Evolutionary conservation across 768 basidiomycete genomes (phyloP), one percentile per base, ranked within the genome.

Genomic region (Termitomyces sp.): DNA sequence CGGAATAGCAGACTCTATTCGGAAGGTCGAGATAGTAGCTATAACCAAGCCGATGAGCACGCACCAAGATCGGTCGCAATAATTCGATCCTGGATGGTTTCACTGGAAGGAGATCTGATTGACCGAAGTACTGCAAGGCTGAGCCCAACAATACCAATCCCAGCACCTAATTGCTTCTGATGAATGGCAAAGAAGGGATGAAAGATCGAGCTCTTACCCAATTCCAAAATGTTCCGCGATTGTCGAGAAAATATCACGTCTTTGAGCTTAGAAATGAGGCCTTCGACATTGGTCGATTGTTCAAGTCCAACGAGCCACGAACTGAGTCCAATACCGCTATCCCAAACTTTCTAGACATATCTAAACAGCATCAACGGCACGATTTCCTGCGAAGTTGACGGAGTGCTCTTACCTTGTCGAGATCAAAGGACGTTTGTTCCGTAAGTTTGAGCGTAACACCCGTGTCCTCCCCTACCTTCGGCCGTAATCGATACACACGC

Each of bases 351-450:
- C 95, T 96, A 74, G 34, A 65, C 53, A 69, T 67, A 40, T 63
- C 68, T 72, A 61, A 65, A 71, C 55, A 63, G 61, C 62, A 64
- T 71, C 57, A 66, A 63, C 46, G 61, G 55, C 44, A 30, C 40
- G 14, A 49, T 40, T 27, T 34, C 52, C 6, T 20, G 34, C 12
- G 6, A 26, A 34, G 22, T 22, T 9, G 16, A 30, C 34, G 20
- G 46, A 55, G 43, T 8, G n/a, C 44, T 58, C 79, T 67, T 61
- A 92, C 95, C 84, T 97, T 96, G 77, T 97, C 95, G 4, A 96
- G 77, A 67, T 95, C 95, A 68, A 93, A 96, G 2, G 90, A 90
- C 0, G 90, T 94, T 66, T 91, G 88, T 66, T 97, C 95, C 18
- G 73, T 76, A 24, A 97, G 76, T 33, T 68, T 75, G 59, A 95